Percentiles rank a stretch among this genome's conserved stretches.
Conservation (phyloP, 129 eudicot species). For the Mikania micrantha region DNA sequence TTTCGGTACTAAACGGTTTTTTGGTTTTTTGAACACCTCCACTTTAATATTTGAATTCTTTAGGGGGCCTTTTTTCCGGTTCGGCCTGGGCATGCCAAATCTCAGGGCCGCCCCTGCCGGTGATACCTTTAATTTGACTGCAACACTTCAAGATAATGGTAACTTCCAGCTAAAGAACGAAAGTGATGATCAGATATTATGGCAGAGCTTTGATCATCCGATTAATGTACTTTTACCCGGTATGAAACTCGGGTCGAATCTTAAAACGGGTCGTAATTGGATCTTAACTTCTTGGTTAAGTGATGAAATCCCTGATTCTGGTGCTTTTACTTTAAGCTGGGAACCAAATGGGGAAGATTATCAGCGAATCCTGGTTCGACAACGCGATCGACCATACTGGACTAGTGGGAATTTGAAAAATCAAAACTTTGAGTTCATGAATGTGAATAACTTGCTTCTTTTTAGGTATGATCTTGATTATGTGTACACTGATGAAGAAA, state of each 20-base stretch:
- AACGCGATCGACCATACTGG: slow-evolving; percentile 21
- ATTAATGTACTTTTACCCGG: slow-evolving; percentile 19
- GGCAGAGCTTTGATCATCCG: slow-evolving; percentile 39
- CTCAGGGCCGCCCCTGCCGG: no score
- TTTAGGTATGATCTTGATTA: slow-evolving; percentile 10
- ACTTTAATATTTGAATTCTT: no score
- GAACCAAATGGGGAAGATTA: not conserved
- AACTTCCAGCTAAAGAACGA: slow-evolving; percentile 22
- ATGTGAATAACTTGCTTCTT: not conserved
- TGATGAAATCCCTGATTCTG: slow-evolving; percentile 6
- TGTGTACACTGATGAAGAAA: slow-evolving; percentile 22
- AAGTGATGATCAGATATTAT: slow-evolving; percentile 11
- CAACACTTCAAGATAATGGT: slow-evolving; percentile 24
- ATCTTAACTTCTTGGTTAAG: slow-evolving; percentile 24
- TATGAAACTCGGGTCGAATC: slow-evolving; percentile 28
- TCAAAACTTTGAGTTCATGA: slow-evolving; percentile 14
- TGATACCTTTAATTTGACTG: not conserved
- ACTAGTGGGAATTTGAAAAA: not conserved
- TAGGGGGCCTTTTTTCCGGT: no score
- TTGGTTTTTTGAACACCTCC: no score
- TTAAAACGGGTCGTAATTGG: slow-evolving; percentile 11
- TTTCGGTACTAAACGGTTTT: no score
- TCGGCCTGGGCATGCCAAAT: no score
- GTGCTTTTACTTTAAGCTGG: slow-evolving; percentile 29
- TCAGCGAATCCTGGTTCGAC: not conserved